These are phyloP conservation scores for Jaltomata sinuosa DNA, from an alignment of 257 asterid genomes.

Conservation along the genomic window DNA sequence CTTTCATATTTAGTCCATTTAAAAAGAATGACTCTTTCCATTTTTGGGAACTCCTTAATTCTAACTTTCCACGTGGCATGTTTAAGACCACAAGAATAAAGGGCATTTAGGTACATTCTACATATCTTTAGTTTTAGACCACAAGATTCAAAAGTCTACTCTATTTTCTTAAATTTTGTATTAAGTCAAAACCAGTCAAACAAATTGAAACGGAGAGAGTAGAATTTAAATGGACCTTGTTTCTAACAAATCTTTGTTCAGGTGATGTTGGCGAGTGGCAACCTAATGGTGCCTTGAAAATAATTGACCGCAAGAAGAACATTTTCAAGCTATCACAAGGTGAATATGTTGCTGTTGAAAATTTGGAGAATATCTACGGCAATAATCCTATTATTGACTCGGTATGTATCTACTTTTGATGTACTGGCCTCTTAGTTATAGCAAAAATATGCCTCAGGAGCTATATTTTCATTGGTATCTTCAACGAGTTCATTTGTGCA, in stretches of 20 bases:
- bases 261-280: constrained; percentile 98
- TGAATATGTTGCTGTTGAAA: constrained; percentile 98
- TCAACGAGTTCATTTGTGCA: neutral
- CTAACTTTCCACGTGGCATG: neutral
- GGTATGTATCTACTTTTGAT: constrained; percentile 32
- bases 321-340: constrained; percentile 98
- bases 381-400: constrained; percentile 48
- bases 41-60: neutral
- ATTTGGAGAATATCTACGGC: constrained; percentile 79
- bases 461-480: neutral
- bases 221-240: neutral
- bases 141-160: neutral
- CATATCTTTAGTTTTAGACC: neutral
- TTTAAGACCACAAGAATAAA: neutral
- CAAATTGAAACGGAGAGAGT: neutral
- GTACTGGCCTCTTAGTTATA: neutral
- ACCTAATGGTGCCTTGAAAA: constrained; percentile 79
- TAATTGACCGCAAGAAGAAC: constrained; percentile 91
- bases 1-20: neutral
- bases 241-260: constrained; percentile 16
- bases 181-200: neutral
- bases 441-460: neutral
- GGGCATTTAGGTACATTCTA: neutral
- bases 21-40: neutral
- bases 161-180: neutral